A percentile compares a stretch with the other conserved stretches of the same genome.
phyloP scores from a whole-genome alignment of 2,329 filamentous ascomycete genomes.

The Claviceps africana region DNA sequence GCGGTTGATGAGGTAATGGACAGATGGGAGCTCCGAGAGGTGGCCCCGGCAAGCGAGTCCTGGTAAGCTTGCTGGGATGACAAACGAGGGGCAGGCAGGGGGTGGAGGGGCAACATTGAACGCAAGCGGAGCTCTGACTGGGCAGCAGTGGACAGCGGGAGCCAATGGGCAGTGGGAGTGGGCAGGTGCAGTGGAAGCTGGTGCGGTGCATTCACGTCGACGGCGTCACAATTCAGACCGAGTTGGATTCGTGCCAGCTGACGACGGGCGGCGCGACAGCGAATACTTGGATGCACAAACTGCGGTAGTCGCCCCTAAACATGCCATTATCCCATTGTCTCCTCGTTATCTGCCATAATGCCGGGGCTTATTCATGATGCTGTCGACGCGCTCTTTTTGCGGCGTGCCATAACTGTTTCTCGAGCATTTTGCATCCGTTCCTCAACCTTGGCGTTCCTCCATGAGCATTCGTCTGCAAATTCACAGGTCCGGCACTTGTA shows the following conservation, averaged over 20 bases:
- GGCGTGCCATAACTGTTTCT: conserved; percentile 6
- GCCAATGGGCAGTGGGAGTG: too few species aligned
- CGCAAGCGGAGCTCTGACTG: too few species aligned
- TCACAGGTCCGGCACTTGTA: conserved; percentile 82
- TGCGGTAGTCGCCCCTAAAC: neutral
- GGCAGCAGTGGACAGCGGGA: too few species aligned
- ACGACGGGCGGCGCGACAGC: too few species aligned
- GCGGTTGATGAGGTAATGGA: conserved; percentile 6
- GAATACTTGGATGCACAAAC: neutral
- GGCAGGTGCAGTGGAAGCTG: too few species aligned
- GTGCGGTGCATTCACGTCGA: too few species aligned
- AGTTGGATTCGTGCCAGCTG: too few species aligned
- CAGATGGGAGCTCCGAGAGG: neutral
- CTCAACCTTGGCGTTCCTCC: conserved; percentile 58
- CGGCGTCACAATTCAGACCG: too few species aligned
- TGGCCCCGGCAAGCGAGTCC: too few species aligned
- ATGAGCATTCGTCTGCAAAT: conserved; percentile 64
- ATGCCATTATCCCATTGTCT: neutral
- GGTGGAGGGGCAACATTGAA: neutral
- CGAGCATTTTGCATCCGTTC: conserved; percentile 12
- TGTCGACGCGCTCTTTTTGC: neutral
- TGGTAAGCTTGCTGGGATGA: neutral
- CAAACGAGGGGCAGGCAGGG: conserved; percentile 1
- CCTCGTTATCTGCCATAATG: neutral
- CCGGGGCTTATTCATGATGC: neutral